Percentiles rank a stretch among this genome's conserved stretches.
These are phyloP conservation scores for Potentilla sterilis DNA, from an alignment of 306 rosid species.

Conservation along the genomic window DNA sequence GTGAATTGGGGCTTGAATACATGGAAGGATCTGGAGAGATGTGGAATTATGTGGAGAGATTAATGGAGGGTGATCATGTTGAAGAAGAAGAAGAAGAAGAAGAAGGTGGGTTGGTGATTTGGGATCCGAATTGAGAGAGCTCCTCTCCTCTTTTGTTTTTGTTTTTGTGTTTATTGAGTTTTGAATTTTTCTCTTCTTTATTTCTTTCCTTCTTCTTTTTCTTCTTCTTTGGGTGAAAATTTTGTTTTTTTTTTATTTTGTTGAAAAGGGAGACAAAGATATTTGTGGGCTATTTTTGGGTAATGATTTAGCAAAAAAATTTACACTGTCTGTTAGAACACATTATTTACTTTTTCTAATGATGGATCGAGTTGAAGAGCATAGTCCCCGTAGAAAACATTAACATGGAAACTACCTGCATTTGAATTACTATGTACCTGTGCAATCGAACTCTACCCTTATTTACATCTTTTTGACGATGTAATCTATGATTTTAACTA, in stretches of 20 bases:
- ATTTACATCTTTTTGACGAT: too few relatives aligned
- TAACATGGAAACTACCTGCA: too few relatives aligned
- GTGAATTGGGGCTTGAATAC: too few relatives aligned
- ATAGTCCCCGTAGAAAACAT: too few relatives aligned
- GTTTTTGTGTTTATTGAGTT: neutral
- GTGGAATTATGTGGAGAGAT: neutral
- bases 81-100: neutral
- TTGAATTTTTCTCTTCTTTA: constrained; percentile 8
- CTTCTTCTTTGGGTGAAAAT: neutral
- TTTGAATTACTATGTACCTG: too few relatives aligned
- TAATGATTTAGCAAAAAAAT: neutral
- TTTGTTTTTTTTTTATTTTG: neutral
- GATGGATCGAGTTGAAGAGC: too few relatives aligned
- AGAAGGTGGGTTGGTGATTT: constrained; percentile 12
- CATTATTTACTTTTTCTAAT: too few relatives aligned
- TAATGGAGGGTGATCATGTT: constrained; percentile 8
- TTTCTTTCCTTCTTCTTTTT: neutral
- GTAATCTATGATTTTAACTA: too few relatives aligned
- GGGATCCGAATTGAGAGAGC: constrained; percentile 25
- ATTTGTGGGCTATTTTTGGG: neutral
- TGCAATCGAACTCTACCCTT: too few relatives aligned
- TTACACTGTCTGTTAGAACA: neutral
- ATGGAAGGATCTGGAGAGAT: constrained; percentile 7
- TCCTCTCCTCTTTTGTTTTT: constrained; percentile 10
- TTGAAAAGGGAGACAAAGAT: neutral